Evolutionary conservation across 2,329 filamentous ascomycete species (phyloP), one percentile per base, ranked within the genome.

Genomic region (Talaromyces sp.): DNA sequence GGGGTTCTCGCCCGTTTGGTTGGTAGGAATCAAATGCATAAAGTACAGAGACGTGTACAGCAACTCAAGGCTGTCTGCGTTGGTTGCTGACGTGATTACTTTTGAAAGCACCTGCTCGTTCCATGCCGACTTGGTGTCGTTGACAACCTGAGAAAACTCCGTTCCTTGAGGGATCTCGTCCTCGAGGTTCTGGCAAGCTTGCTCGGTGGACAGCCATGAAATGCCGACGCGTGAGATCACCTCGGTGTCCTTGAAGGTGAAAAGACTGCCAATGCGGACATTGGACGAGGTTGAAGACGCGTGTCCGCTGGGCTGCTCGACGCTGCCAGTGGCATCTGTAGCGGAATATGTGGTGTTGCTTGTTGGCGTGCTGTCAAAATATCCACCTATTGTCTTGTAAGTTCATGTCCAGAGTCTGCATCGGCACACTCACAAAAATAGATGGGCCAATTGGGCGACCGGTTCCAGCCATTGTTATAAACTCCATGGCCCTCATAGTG

Each of bases 1-100:
- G 2, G 87, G 86, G 61, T 91, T 91, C 71, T 91, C 88, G 0
- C 86, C 86, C 0, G 88, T 90, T 66, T 90, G 90, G 67, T 91
- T 88, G 67, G 90, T 88, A 2, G 88, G 88, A 58, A 84, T 87
- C 63, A 91, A 85, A 62, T 86, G 84, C 84, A 88, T 88, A 66
- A 88, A 87, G 68, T 90, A 91, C 36, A 91, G 70, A 0, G 85
- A 86, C 0, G 84, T 84, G 73, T 91, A 91, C 2, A 91, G 77
- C 30, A 89, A 76, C 56, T 81, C 76, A 8, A 89, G 75, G 54
- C 84, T 86, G 0, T 79, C 81, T 15, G 72, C 69, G 67, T 88
- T 80, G 82, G 90, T 85, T 4, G 85, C 82, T 15, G 88, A 80
- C 68, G 91, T 91, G 17, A 87, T 81, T 2, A 87, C 87, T 52